Evolutionary conservation across 306 rosid genomes (phyloP).

Genomic region (Quercus robur): DNA sequence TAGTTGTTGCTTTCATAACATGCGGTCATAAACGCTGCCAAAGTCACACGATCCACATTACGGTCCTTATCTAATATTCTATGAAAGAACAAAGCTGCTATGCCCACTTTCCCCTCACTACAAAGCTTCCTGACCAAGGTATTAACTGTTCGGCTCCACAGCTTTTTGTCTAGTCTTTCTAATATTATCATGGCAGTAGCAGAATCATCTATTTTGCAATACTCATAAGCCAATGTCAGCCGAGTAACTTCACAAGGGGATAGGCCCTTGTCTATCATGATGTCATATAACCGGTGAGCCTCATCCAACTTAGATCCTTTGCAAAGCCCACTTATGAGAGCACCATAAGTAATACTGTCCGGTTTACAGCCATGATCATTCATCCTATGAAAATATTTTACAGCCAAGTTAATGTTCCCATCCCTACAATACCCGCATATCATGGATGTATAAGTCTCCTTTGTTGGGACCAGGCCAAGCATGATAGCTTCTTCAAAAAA

Average conservation of each 20-base stretch:
- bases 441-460: slow-evolving; percentile 85
- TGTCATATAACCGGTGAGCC: slow-evolving; percentile 57
- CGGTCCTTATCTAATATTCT: slow-evolving; percentile 61
- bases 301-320: slow-evolving; percentile 64
- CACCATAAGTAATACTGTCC: slow-evolving; percentile 62
- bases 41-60: slow-evolving; percentile 60
- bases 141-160: slow-evolving; percentile 64
- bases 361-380: slow-evolving; percentile 65
- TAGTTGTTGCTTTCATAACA: slow-evolving; percentile 83
- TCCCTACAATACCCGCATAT: slow-evolving; percentile 80
- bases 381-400: slow-evolving; percentile 63
- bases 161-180: slow-evolving; percentile 64
- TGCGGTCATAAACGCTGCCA: slow-evolving; percentile 76
- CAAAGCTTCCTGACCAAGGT: slow-evolving; percentile 80
- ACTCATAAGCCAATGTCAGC: slow-evolving; percentile 73
- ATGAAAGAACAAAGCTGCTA: slow-evolving; percentile 80
- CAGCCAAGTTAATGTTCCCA: slow-evolving; percentile 52
- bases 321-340: slow-evolving; percentile 87
- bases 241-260: slow-evolving; percentile 89
- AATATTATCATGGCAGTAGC: slow-evolving; percentile 67
- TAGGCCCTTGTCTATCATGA: slow-evolving; percentile 72
- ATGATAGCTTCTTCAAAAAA: slow-evolving; percentile 54
- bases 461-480: slow-evolving; percentile 63
- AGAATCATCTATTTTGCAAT: slow-evolving; percentile 61
- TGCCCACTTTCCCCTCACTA: slow-evolving; percentile 73